Conservation (phyloP, 2,329 filamentous ascomycete genomes). For the Epichloe uncinata region DNA sequence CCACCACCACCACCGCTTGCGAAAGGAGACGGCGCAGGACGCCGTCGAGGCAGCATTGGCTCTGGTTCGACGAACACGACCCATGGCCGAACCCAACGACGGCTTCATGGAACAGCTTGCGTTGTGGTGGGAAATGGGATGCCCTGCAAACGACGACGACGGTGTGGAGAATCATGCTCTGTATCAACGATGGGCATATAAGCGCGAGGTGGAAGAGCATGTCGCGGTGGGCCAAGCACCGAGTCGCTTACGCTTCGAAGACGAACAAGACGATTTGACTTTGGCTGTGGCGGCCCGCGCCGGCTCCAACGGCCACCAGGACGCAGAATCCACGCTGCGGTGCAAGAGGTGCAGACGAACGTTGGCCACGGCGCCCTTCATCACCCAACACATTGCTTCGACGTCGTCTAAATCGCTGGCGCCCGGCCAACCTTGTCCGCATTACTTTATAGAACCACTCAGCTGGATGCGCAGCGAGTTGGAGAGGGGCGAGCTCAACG, state of each 20-base stretch:
- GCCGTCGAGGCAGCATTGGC: constrained; percentile 51
- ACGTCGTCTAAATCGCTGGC: not conserved
- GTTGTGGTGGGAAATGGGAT: constrained; percentile 79
- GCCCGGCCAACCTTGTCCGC: constrained; percentile 45
- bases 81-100: constrained; percentile 75
- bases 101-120: constrained; percentile 85
- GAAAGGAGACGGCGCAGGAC: constrained; percentile 23
- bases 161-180: constrained; percentile 51
- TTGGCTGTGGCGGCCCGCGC: not conserved
- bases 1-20: constrained; percentile 6
- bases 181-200: constrained; percentile 63
- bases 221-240: constrained; percentile 68
- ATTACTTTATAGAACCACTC: constrained; percentile 83
- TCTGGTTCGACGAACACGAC: constrained; percentile 55
- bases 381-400: constrained; percentile 43
- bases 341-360: constrained; percentile 83
- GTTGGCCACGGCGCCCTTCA: constrained; percentile 43
- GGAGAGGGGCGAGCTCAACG: constrained; percentile 68
- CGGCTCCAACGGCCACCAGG: not conserved
- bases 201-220: constrained; percentile 39
- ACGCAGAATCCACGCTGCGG: constrained; percentile 35
- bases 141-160: constrained; percentile 36
- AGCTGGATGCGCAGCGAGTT: constrained; percentile 88
- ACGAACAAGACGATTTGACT: constrained; percentile 36
- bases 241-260: constrained; percentile 70